These are phyloP conservation scores for Chalciporus sphaerocephalus DNA, from an alignment of 768 basidiomycete species.

Conservation along the genomic window DNA sequence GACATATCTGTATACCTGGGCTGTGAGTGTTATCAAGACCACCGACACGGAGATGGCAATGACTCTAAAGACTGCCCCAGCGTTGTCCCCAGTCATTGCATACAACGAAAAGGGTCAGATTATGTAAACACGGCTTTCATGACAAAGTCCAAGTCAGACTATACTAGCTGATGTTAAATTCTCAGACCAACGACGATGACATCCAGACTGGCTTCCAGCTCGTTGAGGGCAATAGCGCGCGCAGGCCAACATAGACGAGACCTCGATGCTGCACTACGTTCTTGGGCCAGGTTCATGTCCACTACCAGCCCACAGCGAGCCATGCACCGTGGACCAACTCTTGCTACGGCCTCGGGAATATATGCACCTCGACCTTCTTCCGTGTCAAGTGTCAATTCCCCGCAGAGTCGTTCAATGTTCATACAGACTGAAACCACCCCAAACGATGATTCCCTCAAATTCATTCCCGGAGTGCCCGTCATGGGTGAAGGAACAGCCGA, in stretches of 20 bases:
- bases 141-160: too few relatives aligned
- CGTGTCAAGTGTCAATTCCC: constrained; percentile 12
- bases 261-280: constrained; percentile 12
- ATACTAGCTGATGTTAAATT: not conserved
- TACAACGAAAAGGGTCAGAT: not conserved
- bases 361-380: constrained; percentile 10
- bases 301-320: constrained; percentile 16
- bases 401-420: constrained; percentile 79
- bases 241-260: constrained; percentile 3
- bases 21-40: constrained; percentile 12
- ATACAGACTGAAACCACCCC: constrained; percentile 98
- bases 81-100: constrained; percentile 5
- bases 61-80: constrained; percentile 1
- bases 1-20: constrained; percentile 15
- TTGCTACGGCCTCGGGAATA: constrained; percentile 33
- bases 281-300: constrained; percentile 23
- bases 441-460: constrained; percentile 96
- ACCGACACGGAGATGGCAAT: constrained; percentile 8
- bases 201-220: constrained; percentile 14
- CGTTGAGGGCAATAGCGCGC: constrained; percentile 11
- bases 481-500: constrained; percentile 90
- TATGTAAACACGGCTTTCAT: constrained; percentile 25
- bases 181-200: constrained; percentile 17
- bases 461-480: constrained; percentile 88
- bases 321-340: constrained; percentile 30